Conservation (phyloP, 345 rosid genomes). For the Noccaea bulbosa region DNA sequence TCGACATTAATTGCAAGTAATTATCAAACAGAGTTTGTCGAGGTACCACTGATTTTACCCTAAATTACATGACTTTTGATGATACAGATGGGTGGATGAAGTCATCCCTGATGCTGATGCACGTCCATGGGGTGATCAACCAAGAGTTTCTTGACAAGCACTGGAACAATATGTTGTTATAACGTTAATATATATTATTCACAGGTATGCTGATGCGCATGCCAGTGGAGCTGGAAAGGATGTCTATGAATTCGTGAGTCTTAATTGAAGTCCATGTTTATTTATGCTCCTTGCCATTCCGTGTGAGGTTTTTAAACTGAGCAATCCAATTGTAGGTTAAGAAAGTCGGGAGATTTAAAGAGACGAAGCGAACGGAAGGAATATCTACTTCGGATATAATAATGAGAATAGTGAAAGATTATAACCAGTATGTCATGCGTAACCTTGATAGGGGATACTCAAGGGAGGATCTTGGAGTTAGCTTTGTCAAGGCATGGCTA, state of each 20-base stretch:
- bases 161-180: conserved; percentile 13
- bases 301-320: conserved; percentile 8
- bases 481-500: conserved; percentile 65
- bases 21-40: neutral
- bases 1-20: conserved; percentile 68
- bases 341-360: conserved; percentile 58
- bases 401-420: conserved; percentile 72
- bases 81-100: conserved; percentile 67
- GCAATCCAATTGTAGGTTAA: conserved; percentile 47
- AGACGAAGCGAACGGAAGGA: conserved; percentile 67
- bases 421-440: conserved; percentile 66
- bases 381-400: conserved; percentile 71
- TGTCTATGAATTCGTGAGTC: conserved; percentile 70
- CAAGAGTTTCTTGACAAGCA: conserved; percentile 65
- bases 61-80: neutral
- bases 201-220: conserved; percentile 72
- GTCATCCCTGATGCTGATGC: conserved; percentile 76
- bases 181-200: neutral
- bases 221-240: conserved; percentile 71
- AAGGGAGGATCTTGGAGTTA: conserved; percentile 68
- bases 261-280: neutral
- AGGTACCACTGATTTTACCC: neutral
- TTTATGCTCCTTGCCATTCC: neutral
- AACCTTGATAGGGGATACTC: conserved; percentile 71
- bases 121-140: conserved; percentile 66